These are phyloP conservation scores for Talaromyces piceae DNA, from an alignment of 2,329 filamentous ascomycete species.

Conservation along the genomic window DNA sequence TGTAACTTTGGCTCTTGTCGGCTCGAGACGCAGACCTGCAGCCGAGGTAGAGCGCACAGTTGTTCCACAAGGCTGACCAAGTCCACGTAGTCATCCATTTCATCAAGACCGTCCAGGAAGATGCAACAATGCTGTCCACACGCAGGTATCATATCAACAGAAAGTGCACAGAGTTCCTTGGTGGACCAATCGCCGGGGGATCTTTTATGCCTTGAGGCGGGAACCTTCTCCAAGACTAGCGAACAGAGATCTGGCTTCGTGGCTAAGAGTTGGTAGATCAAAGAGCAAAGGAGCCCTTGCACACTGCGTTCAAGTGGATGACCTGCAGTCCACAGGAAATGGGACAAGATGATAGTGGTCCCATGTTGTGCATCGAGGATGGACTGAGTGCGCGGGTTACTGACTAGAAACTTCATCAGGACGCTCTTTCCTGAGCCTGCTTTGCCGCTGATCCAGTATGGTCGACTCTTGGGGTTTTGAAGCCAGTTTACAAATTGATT, in stretches of 20 bases:
- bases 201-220: not conserved
- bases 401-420: conserved; percentile 16
- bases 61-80: not conserved
- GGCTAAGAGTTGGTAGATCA: conserved; percentile 4
- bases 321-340: conserved; percentile 13
- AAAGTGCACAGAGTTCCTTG: not conserved
- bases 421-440: conserved; percentile 20
- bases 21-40: conserved; percentile 7
- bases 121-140: conserved; percentile 6
- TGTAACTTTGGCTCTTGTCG: not conserved
- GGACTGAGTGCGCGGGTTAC: conserved; percentile 7
- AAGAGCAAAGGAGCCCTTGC: conserved; percentile 8
- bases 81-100: not conserved
- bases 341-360: conserved; percentile 3
- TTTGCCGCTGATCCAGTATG: conserved; percentile 19
- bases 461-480: not conserved
- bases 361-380: conserved; percentile 2
- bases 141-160: not conserved
- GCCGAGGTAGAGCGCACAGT: not conserved
- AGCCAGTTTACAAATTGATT: not conserved
- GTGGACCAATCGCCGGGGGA: not conserved
- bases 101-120: conserved; percentile 9
- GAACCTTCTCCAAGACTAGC: not conserved
- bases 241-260: not conserved
- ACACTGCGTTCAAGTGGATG: conserved; percentile 7